Conservation (phyloP, 2,329 filamentous ascomycete genomes). For the Calycina marina region DNA sequence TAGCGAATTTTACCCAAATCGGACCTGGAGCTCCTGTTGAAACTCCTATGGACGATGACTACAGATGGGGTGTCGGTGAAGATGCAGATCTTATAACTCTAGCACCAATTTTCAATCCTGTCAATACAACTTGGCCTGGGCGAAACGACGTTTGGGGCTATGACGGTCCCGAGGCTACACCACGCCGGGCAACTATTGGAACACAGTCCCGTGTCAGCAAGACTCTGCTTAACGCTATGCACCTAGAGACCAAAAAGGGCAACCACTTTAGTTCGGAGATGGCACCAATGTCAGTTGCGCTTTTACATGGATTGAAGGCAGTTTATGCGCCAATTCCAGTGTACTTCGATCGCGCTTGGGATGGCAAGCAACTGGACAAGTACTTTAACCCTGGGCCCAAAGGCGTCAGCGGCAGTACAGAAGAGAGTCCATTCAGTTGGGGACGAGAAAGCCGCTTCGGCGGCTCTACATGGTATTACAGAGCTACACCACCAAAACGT, state of each 20-base stretch:
- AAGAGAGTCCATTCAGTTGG: constrained; percentile 42
- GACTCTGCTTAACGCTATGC: constrained; percentile 60
- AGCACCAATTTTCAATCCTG: constrained; percentile 65
- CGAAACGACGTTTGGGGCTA: constrained; percentile 45
- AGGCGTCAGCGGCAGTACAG: constrained; percentile 34
- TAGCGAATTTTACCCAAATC: constrained; percentile 44
- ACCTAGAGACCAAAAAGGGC: constrained; percentile 57
- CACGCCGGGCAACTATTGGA: constrained; percentile 54
- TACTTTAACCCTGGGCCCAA: constrained; percentile 46
- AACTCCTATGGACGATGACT: constrained; percentile 47
- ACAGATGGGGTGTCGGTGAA: constrained; percentile 63
- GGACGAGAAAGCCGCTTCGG: constrained; percentile 41
- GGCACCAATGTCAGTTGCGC: constrained; percentile 57
- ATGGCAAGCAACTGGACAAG: constrained; percentile 33
- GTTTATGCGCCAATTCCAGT: constrained; percentile 68
- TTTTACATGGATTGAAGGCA: constrained; percentile 67
- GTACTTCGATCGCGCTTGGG: constrained; percentile 65
- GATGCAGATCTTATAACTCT: constrained; percentile 52
- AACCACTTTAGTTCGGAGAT: constrained; percentile 71
- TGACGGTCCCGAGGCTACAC: constrained; percentile 25
- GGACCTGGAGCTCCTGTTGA: constrained; percentile 47
- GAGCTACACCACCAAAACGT: constrained; percentile 39
- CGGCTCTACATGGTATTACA: constrained; percentile 47
- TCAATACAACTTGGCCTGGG: constrained; percentile 60
- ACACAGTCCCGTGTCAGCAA: constrained; percentile 63